Conservation (phyloP, 2,329 filamentous ascomycete species). For the Lachnellula subtilissima region DNA sequence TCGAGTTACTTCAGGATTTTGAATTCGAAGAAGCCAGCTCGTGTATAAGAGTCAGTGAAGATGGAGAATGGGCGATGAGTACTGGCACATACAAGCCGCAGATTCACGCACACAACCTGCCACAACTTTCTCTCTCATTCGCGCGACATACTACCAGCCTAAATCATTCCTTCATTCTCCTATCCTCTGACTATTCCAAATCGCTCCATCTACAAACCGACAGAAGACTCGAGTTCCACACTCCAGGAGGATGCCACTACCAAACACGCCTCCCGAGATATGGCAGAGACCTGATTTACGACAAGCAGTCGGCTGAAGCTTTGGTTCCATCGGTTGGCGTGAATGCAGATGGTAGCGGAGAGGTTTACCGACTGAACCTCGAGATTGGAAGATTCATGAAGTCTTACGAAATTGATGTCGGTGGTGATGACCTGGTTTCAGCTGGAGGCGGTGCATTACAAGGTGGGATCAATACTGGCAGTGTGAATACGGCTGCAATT, state of each 20-base stretch:
- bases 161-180: slow-evolving; percentile 84
- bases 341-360: slow-evolving; percentile 78
- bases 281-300: slow-evolving; percentile 83
- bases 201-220: slow-evolving; percentile 91
- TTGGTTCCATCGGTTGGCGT: slow-evolving; percentile 84
- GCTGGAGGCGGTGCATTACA: slow-evolving; percentile 71
- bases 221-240: slow-evolving; percentile 89
- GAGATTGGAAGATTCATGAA: slow-evolving; percentile 93
- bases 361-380: slow-evolving; percentile 88
- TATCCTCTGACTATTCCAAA: slow-evolving; percentile 90
- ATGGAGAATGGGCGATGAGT: slow-evolving; percentile 97
- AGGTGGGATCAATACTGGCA: slow-evolving; percentile 78
- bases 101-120: slow-evolving; percentile 93
- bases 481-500: slow-evolving; percentile 81
- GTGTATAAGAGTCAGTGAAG: slow-evolving; percentile 85
- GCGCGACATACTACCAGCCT: slow-evolving; percentile 86
- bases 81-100: slow-evolving; percentile 75
- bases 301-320: slow-evolving; percentile 75
- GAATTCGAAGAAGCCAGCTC: slow-evolving; percentile 94
- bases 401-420: slow-evolving; percentile 86
- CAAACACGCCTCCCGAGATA: slow-evolving; percentile 87
- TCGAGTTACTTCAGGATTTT: slow-evolving; percentile 95
- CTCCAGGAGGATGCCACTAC: slow-evolving; percentile 81
- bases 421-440: slow-evolving; percentile 68
- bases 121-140: slow-evolving; percentile 89